Evolutionary conservation across 2,329 filamentous ascomycete genomes (phyloP).

Genomic region (Alternaria consortialis): DNA sequence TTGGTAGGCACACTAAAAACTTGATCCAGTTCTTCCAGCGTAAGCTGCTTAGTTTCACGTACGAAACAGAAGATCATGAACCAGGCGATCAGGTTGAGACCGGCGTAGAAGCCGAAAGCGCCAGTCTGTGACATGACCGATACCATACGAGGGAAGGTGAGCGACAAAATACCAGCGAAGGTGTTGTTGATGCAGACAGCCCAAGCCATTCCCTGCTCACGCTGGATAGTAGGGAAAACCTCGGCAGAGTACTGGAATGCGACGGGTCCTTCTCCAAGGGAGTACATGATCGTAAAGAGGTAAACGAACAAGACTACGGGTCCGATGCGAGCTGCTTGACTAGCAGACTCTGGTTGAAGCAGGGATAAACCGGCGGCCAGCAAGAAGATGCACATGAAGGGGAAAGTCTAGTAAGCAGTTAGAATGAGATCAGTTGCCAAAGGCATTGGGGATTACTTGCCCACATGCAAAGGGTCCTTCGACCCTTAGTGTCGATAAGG

Average conservation of each 20-base stretch:
- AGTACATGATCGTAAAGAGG: slow-evolving; percentile 42
- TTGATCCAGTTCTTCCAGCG: slow-evolving; percentile 49
- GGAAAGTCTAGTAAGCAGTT: slow-evolving; percentile 36
- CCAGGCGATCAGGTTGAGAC: slow-evolving; percentile 53
- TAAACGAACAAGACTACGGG: slow-evolving; percentile 45
- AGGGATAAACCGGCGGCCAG: slow-evolving; percentile 49
- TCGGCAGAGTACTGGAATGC: slow-evolving; percentile 57
- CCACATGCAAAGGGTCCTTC: slow-evolving; percentile 42
- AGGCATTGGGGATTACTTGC: slow-evolving; percentile 1
- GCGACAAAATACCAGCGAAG: slow-evolving; percentile 50
- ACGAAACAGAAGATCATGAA: slow-evolving; percentile 52
- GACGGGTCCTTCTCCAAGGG: slow-evolving; percentile 58
- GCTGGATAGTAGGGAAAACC: slow-evolving; percentile 51
- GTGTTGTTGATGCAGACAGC: slow-evolving; percentile 56
- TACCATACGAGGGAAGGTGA: slow-evolving; percentile 53
- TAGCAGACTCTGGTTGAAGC: slow-evolving; percentile 31
- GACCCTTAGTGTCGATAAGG: slow-evolving; percentile 52
- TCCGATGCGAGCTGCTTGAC: slow-evolving; percentile 38
- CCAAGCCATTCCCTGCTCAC: slow-evolving; percentile 54
- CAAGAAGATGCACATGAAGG: slow-evolving; percentile 49
- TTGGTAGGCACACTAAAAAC: slow-evolving; percentile 50
- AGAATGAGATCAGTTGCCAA: neutral
- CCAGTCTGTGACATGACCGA: slow-evolving; percentile 51
- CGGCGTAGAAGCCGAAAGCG: slow-evolving; percentile 54
- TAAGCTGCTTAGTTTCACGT: slow-evolving; percentile 52